These are phyloP conservation scores for Abelmoschus esculentus DNA, from an alignment of 345 rosid genomes.

Conservation along the genomic window DNA sequence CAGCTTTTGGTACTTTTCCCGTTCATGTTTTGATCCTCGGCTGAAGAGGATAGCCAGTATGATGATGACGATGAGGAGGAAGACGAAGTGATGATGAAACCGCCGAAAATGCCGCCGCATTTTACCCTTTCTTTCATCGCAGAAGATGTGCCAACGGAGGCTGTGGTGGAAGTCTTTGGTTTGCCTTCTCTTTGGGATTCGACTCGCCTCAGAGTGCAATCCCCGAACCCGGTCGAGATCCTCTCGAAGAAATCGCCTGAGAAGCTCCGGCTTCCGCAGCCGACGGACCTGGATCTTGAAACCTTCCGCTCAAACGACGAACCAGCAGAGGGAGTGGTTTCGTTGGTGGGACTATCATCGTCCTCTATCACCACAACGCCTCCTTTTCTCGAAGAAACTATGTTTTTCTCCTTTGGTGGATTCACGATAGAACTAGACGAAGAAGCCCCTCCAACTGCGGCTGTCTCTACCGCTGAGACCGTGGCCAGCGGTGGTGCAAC, in stretches of 20 bases:
- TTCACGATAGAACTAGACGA: conserved; percentile 18
- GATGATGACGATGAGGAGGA: conserved; percentile 75
- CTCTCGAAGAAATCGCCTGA: conserved; percentile 96
- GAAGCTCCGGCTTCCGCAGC: conserved; percentile 97
- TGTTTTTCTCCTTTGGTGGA: conserved; percentile 26
- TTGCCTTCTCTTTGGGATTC: conserved; percentile 95
- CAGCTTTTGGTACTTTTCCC: conserved; percentile 55
- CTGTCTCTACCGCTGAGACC: background rate
- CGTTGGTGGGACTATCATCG: conserved; percentile 48
- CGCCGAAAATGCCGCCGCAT: conserved; percentile 94
- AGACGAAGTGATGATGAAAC: conserved; percentile 71
- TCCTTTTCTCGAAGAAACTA: conserved; percentile 41
- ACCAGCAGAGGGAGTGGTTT: conserved; percentile 34
- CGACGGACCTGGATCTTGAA: conserved; percentile 98
- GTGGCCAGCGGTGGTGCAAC: background rate
- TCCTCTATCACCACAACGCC: conserved; percentile 44
- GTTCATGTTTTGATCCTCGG: conserved; percentile 29
- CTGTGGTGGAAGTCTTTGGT: conserved; percentile 17
- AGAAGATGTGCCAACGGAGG: conserved; percentile 12
- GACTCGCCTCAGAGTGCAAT: conserved; percentile 85
- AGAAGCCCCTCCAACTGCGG: background rate
- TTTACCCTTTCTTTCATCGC: conserved; percentile 66
- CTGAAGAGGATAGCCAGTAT: conserved; percentile 57
- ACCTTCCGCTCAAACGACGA: conserved; percentile 81
- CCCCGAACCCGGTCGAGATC: conserved; percentile 95